A percentile compares a stretch with the other conserved stretches of the same genome.
These are phyloP conservation scores for Aspergillus spinulosporus DNA, from an alignment of 2,329 filamentous ascomycete genomes.

Conservation along the genomic window DNA sequence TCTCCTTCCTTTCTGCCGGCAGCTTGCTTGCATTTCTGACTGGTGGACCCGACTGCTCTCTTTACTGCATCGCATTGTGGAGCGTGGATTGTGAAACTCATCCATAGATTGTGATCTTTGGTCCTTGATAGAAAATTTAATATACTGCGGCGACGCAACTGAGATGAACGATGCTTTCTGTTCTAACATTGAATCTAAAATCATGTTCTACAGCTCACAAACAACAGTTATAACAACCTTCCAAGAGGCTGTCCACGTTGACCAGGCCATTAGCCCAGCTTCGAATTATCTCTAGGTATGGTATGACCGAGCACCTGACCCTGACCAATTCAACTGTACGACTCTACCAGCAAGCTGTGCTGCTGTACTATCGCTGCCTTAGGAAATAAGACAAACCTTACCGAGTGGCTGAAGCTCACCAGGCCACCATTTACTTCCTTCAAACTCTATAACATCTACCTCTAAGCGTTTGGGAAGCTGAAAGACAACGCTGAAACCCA, in stretches of 20 bases:
- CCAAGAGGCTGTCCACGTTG: neutral
- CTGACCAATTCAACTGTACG: slow-evolving; percentile 1
- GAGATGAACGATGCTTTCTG: neutral
- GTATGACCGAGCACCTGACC: slow-evolving; percentile 4
- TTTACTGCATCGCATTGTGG: slow-evolving; percentile 11
- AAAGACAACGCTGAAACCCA: too few relatives aligned
- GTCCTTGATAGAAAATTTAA: slow-evolving; percentile 4
- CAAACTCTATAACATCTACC: too few relatives aligned
- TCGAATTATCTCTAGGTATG: neutral
- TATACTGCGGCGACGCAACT: slow-evolving; percentile 8
- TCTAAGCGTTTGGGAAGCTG: too few relatives aligned
- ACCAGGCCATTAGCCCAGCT: neutral
- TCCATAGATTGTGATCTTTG: slow-evolving; percentile 9
- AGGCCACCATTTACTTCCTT: neutral
- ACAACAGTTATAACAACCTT: neutral
- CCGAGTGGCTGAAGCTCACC: neutral
- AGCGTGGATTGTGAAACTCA: slow-evolving; percentile 12
- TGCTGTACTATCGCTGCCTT: slow-evolving; percentile 2
- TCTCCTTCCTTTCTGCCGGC: slow-evolving; percentile 1
- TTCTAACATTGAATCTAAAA: neutral
- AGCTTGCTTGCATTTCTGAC: slow-evolving; percentile 6
- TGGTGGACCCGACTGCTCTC: slow-evolving; percentile 7
- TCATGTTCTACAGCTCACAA: neutral
- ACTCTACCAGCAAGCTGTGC: neutral
- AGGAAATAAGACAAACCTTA: neutral